Conservation (phyloP, 2,329 filamentous ascomycete genomes). For the Colletotrichum salicis region DNA sequence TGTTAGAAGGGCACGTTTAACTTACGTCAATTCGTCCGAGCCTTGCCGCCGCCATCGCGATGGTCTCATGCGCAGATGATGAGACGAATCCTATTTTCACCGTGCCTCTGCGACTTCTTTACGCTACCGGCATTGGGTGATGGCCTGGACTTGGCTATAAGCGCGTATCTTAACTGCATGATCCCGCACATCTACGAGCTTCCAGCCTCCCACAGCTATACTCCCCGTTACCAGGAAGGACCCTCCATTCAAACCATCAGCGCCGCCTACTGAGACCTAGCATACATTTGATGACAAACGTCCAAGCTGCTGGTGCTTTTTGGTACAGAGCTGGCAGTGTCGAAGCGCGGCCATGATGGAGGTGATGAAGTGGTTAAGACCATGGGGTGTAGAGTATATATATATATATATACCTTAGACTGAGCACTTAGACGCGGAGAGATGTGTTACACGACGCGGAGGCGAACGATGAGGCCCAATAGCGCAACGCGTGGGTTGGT, state of each 20-base stretch:
- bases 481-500: conserved; percentile 7
- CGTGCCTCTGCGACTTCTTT: neutral
- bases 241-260: conserved; percentile 12
- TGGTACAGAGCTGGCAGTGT: neutral
- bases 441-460: neutral
- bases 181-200: conserved; percentile 16
- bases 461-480: neutral
- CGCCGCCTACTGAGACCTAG: neutral
- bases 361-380: neutral
- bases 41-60: neutral
- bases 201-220: conserved; percentile 15
- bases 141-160: neutral
- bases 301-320: neutral
- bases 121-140: neutral
- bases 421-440: neutral
- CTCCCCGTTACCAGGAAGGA: conserved; percentile 9
- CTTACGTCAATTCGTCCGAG: neutral
- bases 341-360: neutral
- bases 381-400: neutral
- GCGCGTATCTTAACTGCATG: neutral
- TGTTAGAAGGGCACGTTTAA: neutral
- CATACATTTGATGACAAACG: neutral
- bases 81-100: neutral
- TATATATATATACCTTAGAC: neutral
- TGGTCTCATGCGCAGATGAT: neutral